Conservation (phyloP, 2,329 filamentous ascomycete species). For the Ophiostoma sp. region DNA sequence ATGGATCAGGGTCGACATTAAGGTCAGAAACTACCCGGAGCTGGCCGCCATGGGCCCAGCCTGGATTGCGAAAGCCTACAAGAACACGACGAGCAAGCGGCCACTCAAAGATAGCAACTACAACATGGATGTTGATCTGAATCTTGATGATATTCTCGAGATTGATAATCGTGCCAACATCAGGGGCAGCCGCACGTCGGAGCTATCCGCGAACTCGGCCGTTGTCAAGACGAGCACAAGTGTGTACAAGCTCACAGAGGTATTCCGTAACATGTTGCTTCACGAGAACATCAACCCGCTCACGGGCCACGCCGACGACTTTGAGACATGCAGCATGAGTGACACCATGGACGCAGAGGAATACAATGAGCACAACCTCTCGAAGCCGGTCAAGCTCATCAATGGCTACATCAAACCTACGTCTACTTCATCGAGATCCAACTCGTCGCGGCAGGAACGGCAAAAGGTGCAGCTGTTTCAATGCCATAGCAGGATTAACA, state of each 20-base stretch:
- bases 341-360: neutral
- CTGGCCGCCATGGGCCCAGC: neutral
- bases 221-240: neutral
- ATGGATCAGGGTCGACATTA: neutral
- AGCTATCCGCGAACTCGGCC: neutral
- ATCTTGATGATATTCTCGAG: no score
- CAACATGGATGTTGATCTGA: no score
- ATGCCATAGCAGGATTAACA: conserved; percentile 14
- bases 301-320: neutral
- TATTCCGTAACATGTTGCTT: neutral
- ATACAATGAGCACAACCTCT: neutral
- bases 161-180: no score
- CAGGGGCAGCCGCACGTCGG: no score
- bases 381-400: conserved; percentile 11
- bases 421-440: no score
- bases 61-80: no score
- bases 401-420: conserved; percentile 19
- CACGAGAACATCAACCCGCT: neutral
- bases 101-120: no score
- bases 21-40: neutral
- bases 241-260: neutral
- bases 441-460: neutral
- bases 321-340: neutral
- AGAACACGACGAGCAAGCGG: no score
- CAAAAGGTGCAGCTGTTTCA: conserved; percentile 25